Conservation (phyloP, 148 eudicot species). For the Rhododendron griersonianum region DNA sequence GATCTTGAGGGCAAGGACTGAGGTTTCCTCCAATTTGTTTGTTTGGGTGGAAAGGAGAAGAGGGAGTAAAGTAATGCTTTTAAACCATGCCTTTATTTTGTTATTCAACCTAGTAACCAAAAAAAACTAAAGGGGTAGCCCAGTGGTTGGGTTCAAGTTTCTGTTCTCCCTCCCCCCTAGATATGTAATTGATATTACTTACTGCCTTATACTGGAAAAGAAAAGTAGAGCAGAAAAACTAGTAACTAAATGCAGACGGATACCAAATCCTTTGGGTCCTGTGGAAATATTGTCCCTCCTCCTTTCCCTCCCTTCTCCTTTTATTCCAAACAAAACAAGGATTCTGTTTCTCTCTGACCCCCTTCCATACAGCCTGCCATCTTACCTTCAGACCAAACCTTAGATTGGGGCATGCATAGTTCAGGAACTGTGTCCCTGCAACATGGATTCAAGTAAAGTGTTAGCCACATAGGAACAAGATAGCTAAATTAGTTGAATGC, state of each 20-base stretch:
- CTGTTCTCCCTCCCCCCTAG: background rate
- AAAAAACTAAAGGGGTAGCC: background rate
- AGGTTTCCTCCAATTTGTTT: background rate
- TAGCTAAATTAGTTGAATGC: background rate
- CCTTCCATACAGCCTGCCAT: background rate
- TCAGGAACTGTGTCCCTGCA: background rate
- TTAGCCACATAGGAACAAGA: background rate
- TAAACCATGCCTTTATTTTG: background rate
- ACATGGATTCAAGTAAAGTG: background rate
- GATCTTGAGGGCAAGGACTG: background rate
- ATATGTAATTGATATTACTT: background rate
- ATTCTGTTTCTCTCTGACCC: background rate
- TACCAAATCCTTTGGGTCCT: background rate
- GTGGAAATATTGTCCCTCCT: background rate
- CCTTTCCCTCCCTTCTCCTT: background rate
- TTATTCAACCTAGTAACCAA: background rate
- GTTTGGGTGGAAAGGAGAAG: background rate
- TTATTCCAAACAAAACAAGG: background rate
- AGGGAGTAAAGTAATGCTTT: background rate
- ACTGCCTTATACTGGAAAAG: background rate
- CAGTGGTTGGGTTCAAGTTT: background rate
- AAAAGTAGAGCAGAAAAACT: background rate
- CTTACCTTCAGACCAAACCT: background rate
- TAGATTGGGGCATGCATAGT: background rate
- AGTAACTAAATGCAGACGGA: background rate